Evolutionary conservation across 495 filamentous ascomycete genomes (phyloP), one percentile per base, ranked within the genome.

Genomic region (Aspergillus sclerotioniger): DNA sequence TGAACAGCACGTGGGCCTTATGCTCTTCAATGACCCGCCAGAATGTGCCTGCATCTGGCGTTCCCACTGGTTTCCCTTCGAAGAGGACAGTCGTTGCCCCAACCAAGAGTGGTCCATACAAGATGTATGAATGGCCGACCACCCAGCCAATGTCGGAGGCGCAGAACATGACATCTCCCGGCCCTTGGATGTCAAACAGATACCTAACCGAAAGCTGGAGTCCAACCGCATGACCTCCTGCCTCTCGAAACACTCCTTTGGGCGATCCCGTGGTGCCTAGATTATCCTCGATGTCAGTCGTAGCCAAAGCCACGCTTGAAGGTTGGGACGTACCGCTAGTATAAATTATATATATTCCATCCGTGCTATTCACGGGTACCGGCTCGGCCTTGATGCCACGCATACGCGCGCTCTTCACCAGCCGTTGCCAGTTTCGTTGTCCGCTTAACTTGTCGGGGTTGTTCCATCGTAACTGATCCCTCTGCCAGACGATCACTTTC

Each of bases 11-110:
- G 56, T 90, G 93, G 61, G 93, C 91, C 64, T 87, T 87, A 74
- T 96, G 86, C 62, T 92, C 88, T 62, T 90, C 87, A 20, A 95
- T 68, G 19, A 96, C 84, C 3, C 92, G 80, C 91, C 91, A 97
- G 73, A 96, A 92, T 0, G 87, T 87, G 8, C 89, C 85, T 13
- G 90, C 90, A 60, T 96, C 84, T 0, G 92, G 92, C 0, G 93
- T 97, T 3, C 92, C 92, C 31, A 96, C 76, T 3, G 92, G 92
- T 60, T 96, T 96, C 3, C 92, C 92, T 73, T 96, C 92, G 66
- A 90, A 96, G 2, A 96, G 79, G 15, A 97, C 83, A 0, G 91
- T 94, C 6, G 92, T 87, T 6, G 91, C 92, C 8, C 92, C 92
- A 3, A 87, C 82, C 5, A 97, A 82, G 10, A 97, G 79, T 6